Evolutionary conservation across 1,284 basidiomycete genomes (phyloP).

Genomic region (Moesziomyces parantarcticus): DNA sequence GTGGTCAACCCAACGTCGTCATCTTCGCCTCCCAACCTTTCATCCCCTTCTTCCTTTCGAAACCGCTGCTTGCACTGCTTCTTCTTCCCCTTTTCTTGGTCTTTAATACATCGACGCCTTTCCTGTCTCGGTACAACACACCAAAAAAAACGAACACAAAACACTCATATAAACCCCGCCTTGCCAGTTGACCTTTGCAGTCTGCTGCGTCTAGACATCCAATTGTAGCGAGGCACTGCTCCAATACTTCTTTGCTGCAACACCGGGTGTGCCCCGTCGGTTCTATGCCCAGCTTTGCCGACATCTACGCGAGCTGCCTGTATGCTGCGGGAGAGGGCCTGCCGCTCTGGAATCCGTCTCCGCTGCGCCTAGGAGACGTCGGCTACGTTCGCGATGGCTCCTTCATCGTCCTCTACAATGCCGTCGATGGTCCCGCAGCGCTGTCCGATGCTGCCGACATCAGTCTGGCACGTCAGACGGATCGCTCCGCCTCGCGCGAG

Average conservation of each 20-base stretch:
- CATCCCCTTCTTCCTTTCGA: too few species aligned
- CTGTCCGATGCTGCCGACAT: constrained; percentile 44
- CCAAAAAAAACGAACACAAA: too few species aligned
- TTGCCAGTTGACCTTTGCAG: too few species aligned
- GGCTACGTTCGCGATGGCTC: constrained; percentile 56
- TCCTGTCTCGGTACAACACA: too few species aligned
- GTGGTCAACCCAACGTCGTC: constrained; percentile 40
- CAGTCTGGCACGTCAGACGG: constrained; percentile 25
- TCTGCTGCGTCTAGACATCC: too few species aligned
- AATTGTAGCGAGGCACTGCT: too few species aligned
- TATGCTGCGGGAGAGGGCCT: constrained; percentile 52
- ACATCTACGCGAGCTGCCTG: constrained; percentile 51
- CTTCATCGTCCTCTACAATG: constrained; percentile 54
- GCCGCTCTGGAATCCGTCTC: constrained; percentile 56
- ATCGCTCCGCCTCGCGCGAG: constrained; percentile 28
- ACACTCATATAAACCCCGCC: too few species aligned
- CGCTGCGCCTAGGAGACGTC: constrained; percentile 46
- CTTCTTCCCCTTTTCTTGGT: too few species aligned
- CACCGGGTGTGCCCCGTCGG: neutral
- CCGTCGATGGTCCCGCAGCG: constrained; percentile 41
- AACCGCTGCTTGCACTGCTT: too few species aligned
- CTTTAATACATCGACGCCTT: too few species aligned
- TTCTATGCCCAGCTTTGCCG: constrained; percentile 43
- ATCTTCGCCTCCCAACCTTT: neutral
- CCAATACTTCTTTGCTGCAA: neutral